Evolutionary conservation across 495 filamentous ascomycete genomes (phyloP).

Genomic region (Acidiella bohemica): DNA sequence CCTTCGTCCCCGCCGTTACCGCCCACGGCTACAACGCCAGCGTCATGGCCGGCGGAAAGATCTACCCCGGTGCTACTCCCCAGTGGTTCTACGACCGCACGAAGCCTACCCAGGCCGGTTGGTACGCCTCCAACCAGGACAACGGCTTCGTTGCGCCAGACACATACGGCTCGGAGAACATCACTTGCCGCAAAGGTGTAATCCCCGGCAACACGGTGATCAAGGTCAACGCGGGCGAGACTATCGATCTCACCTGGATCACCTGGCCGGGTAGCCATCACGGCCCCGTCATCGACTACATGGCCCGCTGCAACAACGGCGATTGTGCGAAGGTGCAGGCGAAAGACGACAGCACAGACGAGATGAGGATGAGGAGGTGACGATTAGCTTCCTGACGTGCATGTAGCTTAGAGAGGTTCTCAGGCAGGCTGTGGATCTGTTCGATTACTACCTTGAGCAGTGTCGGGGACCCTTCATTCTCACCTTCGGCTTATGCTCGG

Average conservation of each 20-base stretch:
- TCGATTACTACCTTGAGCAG: too few species aligned
- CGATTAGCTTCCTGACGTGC: too few species aligned
- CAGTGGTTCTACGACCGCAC: conserved; percentile 20
- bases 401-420: too few species aligned
- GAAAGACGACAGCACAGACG: too few species aligned
- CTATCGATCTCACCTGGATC: conserved; percentile 32
- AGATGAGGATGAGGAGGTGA: too few species aligned
- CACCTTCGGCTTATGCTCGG: too few species aligned
- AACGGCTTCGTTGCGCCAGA: conserved; percentile 40
- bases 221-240: conserved; percentile 23
- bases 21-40: conserved; percentile 50
- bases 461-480: too few species aligned
- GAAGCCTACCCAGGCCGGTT: conserved; percentile 35
- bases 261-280: conserved; percentile 53
- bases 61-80: conserved; percentile 23
- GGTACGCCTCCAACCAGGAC: conserved; percentile 31
- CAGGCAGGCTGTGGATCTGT: too few species aligned
- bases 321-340: too few species aligned
- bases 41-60: conserved; percentile 45
- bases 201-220: conserved; percentile 40
- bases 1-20: conserved; percentile 5
- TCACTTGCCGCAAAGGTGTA: conserved; percentile 55
- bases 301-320: conserved; percentile 66
- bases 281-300: conserved; percentile 61
- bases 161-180: conserved; percentile 37